A percentile compares a stretch with the other conserved stretches of the same genome.
phyloP scores from a whole-genome alignment of 1,284 basidiomycete species.

The Moesziomyces globuligerus region DNA sequence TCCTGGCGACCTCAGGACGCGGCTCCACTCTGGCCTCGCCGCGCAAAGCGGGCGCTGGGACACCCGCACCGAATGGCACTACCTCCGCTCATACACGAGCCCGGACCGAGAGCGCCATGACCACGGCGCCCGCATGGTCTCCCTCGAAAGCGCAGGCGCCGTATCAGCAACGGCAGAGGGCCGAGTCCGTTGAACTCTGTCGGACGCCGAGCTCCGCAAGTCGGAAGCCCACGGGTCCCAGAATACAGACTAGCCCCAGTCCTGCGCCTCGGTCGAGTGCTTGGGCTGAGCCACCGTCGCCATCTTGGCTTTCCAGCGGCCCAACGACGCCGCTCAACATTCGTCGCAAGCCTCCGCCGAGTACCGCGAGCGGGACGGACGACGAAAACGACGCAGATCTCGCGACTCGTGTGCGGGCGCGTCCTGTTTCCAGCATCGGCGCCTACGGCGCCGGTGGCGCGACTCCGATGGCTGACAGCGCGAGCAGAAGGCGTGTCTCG shows the following conservation, averaged over 20 bases:
- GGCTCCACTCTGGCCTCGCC: background rate
- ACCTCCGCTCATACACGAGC: slow-evolving; percentile 16
- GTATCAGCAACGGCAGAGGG: slow-evolving; percentile 36
- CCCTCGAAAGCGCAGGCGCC: slow-evolving; percentile 13
- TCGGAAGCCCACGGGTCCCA: slow-evolving; percentile 45
- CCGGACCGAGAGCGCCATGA: slow-evolving; percentile 31
- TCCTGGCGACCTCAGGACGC: slow-evolving; percentile 20
- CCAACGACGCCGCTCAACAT: slow-evolving; percentile 44
- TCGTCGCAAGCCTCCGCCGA: slow-evolving; percentile 32
- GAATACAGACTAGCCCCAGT: slow-evolving; percentile 31
- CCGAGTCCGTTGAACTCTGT: slow-evolving; percentile 32
- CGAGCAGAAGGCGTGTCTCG: slow-evolving; percentile 17
- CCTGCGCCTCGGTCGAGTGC: slow-evolving; percentile 7
- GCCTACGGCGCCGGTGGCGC: slow-evolving; percentile 3
- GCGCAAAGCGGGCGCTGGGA: slow-evolving; percentile 5
- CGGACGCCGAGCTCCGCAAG: slow-evolving; percentile 48
- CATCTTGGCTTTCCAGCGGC: slow-evolving; percentile 19
- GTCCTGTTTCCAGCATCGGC: slow-evolving; percentile 22
- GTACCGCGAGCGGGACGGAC: background rate
- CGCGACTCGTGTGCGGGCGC: slow-evolving; percentile 8
- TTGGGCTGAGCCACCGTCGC: slow-evolving; percentile 9
- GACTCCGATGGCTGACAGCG: background rate
- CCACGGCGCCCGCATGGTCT: slow-evolving; percentile 19
- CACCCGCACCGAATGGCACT: slow-evolving; percentile 2
- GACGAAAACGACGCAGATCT: slow-evolving; percentile 5